Evolutionary conservation across 2,329 filamentous ascomycete species (phyloP).

Genomic region (Epichloe aotearoae): DNA sequence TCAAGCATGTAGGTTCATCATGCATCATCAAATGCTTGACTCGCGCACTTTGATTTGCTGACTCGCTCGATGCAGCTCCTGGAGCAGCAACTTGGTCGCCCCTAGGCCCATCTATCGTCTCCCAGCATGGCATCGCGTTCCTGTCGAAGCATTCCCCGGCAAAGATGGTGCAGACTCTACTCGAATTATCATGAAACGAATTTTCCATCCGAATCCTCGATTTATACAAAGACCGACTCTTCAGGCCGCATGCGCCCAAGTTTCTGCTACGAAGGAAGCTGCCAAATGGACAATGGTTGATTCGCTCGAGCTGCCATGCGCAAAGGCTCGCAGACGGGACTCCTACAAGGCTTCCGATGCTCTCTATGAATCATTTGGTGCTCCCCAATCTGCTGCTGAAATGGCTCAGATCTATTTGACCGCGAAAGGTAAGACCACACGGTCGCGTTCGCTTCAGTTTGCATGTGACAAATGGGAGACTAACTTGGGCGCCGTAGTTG

Average conservation of each 20-base stretch:
- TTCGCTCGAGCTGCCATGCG: conserved; percentile 3
- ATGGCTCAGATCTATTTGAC: conserved; percentile 9
- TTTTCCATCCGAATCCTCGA: conserved; percentile 8
- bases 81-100: conserved; percentile 10
- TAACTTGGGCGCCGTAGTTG: conserved; percentile 10
- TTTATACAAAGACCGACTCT: not conserved
- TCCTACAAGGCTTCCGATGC: conserved; percentile 2
- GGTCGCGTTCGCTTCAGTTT: not conserved
- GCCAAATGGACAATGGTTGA: not conserved
- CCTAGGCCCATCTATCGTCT: conserved; percentile 10
- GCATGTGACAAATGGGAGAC: not conserved
- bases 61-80: conserved; percentile 9
- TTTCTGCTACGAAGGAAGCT: not conserved
- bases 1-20: not conserved
- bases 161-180: conserved; percentile 4
- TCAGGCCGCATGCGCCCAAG: not conserved
- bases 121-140: conserved; percentile 20
- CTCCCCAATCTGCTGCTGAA: conserved; percentile 4
- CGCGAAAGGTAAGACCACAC: conserved; percentile 18
- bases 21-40: not conserved
- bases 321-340: conserved; percentile 3
- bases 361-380: not conserved
- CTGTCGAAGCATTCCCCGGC: conserved; percentile 12
- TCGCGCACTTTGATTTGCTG: not conserved
- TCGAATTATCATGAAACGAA: conserved; percentile 21